These are phyloP conservation scores for Exophiala sideris DNA, from an alignment of 2,329 filamentous ascomycete species.

Conservation along the genomic window DNA sequence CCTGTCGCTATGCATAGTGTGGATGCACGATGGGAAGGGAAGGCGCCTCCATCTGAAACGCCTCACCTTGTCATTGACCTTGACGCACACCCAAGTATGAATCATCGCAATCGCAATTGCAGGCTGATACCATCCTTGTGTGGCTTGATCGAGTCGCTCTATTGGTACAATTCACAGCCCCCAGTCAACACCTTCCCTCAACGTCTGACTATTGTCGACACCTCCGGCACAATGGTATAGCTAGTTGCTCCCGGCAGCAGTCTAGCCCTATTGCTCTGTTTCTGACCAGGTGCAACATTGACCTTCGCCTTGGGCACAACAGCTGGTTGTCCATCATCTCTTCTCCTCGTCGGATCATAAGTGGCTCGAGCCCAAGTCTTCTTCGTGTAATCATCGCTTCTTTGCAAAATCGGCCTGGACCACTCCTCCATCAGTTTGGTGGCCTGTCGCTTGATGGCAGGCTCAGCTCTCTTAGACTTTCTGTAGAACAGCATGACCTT, in stretches of 20 bases:
- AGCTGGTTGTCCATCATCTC: slow-evolving; percentile 35
- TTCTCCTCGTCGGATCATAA: slow-evolving; percentile 52
- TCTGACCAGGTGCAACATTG: slow-evolving; percentile 26
- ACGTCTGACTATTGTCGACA: slow-evolving; percentile 16
- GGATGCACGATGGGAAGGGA: too few relatives aligned
- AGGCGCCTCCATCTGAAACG: too few relatives aligned
- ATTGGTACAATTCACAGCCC: background rate
- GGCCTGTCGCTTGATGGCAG: slow-evolving; percentile 86
- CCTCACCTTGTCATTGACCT: too few relatives aligned
- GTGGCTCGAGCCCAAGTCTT: slow-evolving; percentile 58
- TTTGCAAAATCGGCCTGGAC: slow-evolving; percentile 90
- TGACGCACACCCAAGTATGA: too few relatives aligned
- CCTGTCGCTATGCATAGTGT: too few relatives aligned
- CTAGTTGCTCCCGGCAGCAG: slow-evolving; percentile 58
- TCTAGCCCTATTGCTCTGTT: slow-evolving; percentile 52
- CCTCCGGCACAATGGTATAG: slow-evolving; percentile 60
- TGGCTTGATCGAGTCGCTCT: too few relatives aligned
- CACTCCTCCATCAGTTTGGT: slow-evolving; percentile 91
- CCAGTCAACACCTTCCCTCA: background rate
- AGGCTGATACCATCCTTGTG: too few relatives aligned
- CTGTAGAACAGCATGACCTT: slow-evolving; percentile 98
- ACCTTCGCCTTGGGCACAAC: slow-evolving; percentile 43
- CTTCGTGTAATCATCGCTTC: slow-evolving; percentile 93
- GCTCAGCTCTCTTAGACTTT: slow-evolving; percentile 84
- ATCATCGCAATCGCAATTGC: too few relatives aligned